Conservation (phyloP, 2,329 filamentous ascomycete genomes). For the Aspergillus fijiensis region DNA sequence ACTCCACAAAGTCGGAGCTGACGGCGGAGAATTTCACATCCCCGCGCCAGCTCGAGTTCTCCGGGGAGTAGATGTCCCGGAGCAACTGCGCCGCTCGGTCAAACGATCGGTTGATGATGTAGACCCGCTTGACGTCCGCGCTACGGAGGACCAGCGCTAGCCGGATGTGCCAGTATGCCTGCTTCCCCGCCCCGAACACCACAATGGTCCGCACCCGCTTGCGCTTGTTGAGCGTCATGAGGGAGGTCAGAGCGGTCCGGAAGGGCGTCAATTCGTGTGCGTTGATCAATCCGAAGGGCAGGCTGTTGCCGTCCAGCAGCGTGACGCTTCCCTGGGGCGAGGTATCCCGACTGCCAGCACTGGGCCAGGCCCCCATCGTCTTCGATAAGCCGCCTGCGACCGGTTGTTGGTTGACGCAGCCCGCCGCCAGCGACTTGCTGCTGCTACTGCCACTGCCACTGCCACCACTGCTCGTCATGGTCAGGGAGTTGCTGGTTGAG, state of each 20-base stretch:
- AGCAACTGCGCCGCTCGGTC: conserved; percentile 49
- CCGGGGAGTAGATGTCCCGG: conserved; percentile 54
- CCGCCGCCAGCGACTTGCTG: conserved; percentile 30
- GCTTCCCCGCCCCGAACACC: conserved; percentile 83
- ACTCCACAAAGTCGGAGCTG: conserved; percentile 71
- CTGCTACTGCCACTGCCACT: conserved; percentile 22
- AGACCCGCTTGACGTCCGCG: conserved; percentile 70
- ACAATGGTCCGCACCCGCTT: conserved; percentile 70
- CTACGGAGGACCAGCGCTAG: conserved; percentile 70
- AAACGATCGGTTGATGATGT: conserved; percentile 73
- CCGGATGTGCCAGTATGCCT: conserved; percentile 93
- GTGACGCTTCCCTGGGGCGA: conserved; percentile 59
- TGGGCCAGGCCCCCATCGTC: conserved; percentile 37
- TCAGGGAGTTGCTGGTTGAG: not conserved
- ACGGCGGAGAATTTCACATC: conserved; percentile 67
- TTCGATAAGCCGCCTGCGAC: conserved; percentile 27
- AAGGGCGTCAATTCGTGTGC: conserved; percentile 69
- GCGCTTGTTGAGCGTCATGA: conserved; percentile 64
- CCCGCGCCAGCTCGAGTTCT: conserved; percentile 60
- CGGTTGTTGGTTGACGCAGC: conserved; percentile 32
- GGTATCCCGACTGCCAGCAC: conserved; percentile 40
- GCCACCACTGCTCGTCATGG: conserved; percentile 5
- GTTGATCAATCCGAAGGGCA: conserved; percentile 63
- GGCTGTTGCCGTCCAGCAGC: conserved; percentile 57
- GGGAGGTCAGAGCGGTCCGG: conserved; percentile 62